Evolutionary conservation across 2,329 filamentous ascomycete genomes (phyloP), one percentile per base, ranked within the genome.

Genomic region (Monilinia vaccinii-corymbosi): DNA sequence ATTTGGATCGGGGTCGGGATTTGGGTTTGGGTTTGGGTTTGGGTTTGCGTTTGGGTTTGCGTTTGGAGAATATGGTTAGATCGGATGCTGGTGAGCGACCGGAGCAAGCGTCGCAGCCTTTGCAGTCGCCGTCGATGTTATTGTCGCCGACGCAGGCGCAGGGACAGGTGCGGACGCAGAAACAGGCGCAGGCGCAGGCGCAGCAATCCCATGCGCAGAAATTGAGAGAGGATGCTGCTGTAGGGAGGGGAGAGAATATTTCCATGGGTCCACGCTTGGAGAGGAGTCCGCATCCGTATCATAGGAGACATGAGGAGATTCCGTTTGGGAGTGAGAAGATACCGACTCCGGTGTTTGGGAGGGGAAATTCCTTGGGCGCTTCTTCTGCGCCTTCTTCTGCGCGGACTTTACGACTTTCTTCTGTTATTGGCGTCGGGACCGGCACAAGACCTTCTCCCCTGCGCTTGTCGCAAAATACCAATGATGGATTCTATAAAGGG

Each of bases 271-370:
- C 38, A 21, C 42, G 48, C 34, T 52, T 72, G 9, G 70, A 70
- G 18, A 81, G 86, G 66, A 85, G 85, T 47, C 85, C 86, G 50
- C 84, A 88, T 71, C 86, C 86, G 1, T 88, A 88, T 67, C 82
- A 83, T 68, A 82, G 79, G 67, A 82, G 81, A 61, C 78, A 76
- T 62, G 76, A 74, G 64, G 82, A 85, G 67, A 75, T 84, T 14
- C 78, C 78, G 25, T 77, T 83, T 61, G 73, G 66, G 25, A 32
- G 50, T 44, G 50, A 53, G 50, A 53, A 36, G 50, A 44, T 31
- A 14, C 11, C 18, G 25, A 44, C 21, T 14, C 11, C 18, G 25
- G 23, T 21, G 8, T 10, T 31, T 40, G 23, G 36, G 18, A 28
- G n/a, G 40, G 40, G 40, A 9, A 42, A 18, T 23, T 23, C 42